These are phyloP conservation scores for Metschnikowia peoriensis DNA, from an alignment of 805 yeast species.

Conservation along the genomic window DNA sequence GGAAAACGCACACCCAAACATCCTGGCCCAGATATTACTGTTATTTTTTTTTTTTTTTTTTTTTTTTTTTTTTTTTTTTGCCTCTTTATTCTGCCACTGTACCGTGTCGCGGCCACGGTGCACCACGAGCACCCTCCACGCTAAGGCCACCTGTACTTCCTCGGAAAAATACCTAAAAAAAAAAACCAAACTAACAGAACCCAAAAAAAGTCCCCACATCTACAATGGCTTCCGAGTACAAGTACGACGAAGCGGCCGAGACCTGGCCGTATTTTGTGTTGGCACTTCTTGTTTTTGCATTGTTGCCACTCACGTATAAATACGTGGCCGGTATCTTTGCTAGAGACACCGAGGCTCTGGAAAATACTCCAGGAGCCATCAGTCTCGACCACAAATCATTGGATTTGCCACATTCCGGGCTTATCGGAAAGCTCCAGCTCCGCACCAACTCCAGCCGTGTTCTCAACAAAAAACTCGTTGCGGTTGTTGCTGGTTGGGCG, in stretches of 20 bases:
- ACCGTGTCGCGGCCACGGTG: neutral
- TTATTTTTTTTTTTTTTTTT: too few species aligned
- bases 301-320: constrained; percentile 60
- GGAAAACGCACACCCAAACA: neutral
- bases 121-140: neutral
- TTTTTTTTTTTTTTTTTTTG: neutral
- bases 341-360: constrained; percentile 16
- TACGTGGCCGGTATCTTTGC: constrained; percentile 24
- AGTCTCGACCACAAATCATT: constrained; percentile 28
- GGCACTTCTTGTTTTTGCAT: constrained; percentile 64
- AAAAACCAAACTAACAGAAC: neutral
- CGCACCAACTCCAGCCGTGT: constrained; percentile 31
- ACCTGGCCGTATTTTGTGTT: constrained; percentile 91
- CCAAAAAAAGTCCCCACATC: neutral
- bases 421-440: constrained; percentile 25
- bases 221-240: constrained; percentile 52
- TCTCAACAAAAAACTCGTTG: constrained; percentile 36
- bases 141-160: constrained; percentile 11
- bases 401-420: constrained; percentile 27
- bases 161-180: too few species aligned
- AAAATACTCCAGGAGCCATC: constrained; percentile 31
- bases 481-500: constrained; percentile 59
- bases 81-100: neutral
- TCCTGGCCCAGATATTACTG: neutral
- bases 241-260: constrained; percentile 84